phyloP scores from a whole-genome alignment of 306 rosid species.

The Mimosa pudica region DNA sequence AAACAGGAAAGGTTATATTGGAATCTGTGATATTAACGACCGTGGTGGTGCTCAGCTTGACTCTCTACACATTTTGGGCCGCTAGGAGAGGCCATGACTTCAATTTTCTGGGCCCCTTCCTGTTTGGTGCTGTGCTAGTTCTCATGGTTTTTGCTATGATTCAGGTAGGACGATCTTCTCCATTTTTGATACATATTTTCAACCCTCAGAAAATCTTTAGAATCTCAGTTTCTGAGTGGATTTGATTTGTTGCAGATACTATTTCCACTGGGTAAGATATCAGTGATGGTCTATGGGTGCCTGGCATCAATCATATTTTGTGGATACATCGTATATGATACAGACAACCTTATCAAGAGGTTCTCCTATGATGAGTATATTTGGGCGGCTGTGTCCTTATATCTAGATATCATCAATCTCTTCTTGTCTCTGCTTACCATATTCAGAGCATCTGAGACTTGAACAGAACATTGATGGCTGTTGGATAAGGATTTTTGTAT shows the following conservation, averaged over 20 bases:
- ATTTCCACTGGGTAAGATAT: slow-evolving; percentile 67
- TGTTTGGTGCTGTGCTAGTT: slow-evolving; percentile 66
- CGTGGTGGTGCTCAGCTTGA: slow-evolving; percentile 69
- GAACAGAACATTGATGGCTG: slow-evolving; percentile 20
- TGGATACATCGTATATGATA: slow-evolving; percentile 83
- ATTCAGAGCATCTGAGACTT: slow-evolving; percentile 59
- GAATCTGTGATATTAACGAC: slow-evolving; percentile 76
- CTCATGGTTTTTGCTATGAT: slow-evolving; percentile 65
- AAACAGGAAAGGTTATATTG: slow-evolving; percentile 78
- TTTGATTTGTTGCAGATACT: slow-evolving; percentile 22
- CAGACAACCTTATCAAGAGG: slow-evolving; percentile 84
- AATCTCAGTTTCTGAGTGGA: background rate
- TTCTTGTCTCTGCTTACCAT: slow-evolving; percentile 67
- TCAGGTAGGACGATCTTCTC: slow-evolving; percentile 57
- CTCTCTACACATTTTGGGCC: slow-evolving; percentile 93
- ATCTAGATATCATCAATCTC: slow-evolving; percentile 84
- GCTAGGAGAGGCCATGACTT: slow-evolving; percentile 86
- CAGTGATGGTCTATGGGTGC: slow-evolving; percentile 72
- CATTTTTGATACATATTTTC: background rate
- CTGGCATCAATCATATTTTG: slow-evolving; percentile 78
- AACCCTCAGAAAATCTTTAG: background rate
- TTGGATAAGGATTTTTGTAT: slow-evolving; percentile 8
- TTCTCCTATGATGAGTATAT: slow-evolving; percentile 80
- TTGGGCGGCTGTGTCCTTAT: slow-evolving; percentile 81
- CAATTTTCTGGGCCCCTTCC: slow-evolving; percentile 83